These are phyloP conservation scores for Gossypium stocksii DNA, from an alignment of 345 rosid species.

Conservation along the genomic window DNA sequence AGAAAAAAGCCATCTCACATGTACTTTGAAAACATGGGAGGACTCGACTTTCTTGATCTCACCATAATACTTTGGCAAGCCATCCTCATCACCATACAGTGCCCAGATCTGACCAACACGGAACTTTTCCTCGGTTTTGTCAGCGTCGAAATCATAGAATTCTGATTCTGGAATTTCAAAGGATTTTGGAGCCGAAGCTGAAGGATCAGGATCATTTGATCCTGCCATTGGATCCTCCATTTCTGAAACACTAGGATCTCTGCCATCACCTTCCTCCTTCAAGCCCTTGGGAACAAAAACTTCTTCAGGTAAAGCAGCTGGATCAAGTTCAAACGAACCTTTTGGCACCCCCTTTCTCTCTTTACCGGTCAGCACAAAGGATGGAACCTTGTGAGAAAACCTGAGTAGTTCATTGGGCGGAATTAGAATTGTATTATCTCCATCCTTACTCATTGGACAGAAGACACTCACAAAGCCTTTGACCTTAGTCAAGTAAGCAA, in stretches of 20 bases:
- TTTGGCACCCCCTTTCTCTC: conserved; percentile 57
- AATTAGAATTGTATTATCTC: conserved; percentile 29
- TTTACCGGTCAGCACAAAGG: conserved; percentile 48
- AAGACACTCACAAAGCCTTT: conserved; percentile 72
- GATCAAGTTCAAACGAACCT: conserved; percentile 77
- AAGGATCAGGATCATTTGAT: conserved; percentile 15
- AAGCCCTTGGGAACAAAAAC: conserved; percentile 24
- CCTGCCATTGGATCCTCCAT: conserved; percentile 15
- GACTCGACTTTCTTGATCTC: conserved; percentile 28
- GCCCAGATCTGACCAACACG: conserved; percentile 62
- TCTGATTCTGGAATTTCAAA: conserved; percentile 43
- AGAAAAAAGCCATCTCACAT: conserved; percentile 40
- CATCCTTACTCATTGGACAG: conserved; percentile 28
- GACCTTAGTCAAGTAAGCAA: conserved; percentile 55
- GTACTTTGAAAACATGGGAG: conserved; percentile 28
- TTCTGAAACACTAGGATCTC: conserved; percentile 16
- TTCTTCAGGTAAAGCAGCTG: conserved; percentile 70
- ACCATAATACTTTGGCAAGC: conserved; percentile 64
- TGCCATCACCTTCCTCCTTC: conserved; percentile 13
- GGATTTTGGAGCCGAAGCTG: conserved; percentile 6
- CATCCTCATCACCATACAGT: conserved; percentile 57
- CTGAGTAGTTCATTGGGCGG: conserved; percentile 49
- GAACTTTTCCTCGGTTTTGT: conserved; percentile 45
- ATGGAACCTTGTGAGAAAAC: conserved; percentile 80
- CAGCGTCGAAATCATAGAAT: conserved; percentile 48